Conservation (phyloP, 306 rosid species). For the Casuarina glauca region DNA sequence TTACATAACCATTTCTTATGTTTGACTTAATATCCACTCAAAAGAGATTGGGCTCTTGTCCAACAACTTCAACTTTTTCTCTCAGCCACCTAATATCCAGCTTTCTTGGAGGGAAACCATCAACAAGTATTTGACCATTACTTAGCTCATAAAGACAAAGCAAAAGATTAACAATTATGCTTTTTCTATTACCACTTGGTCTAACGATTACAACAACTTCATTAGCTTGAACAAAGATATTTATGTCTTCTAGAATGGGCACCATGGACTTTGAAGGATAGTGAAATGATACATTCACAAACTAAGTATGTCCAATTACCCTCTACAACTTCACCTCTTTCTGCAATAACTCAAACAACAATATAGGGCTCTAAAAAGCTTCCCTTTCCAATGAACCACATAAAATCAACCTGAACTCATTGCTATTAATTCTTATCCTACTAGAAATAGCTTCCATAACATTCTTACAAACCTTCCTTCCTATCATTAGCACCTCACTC, state of each 20-base stretch:
- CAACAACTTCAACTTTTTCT: slow-evolving; percentile 44
- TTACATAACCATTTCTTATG: slow-evolving; percentile 37
- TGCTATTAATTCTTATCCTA: slow-evolving; percentile 6
- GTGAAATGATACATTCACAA: slow-evolving; percentile 64
- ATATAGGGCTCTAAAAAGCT: slow-evolving; percentile 59
- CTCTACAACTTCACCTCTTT: slow-evolving; percentile 53
- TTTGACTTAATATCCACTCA: slow-evolving; percentile 48
- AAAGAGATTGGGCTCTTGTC: slow-evolving; percentile 52
- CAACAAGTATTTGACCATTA: slow-evolving; percentile 43
- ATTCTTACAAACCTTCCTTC: slow-evolving; percentile 42
- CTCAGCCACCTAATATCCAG: slow-evolving; percentile 52
- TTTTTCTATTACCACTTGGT: slow-evolving; percentile 44
- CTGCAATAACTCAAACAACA: slow-evolving; percentile 50
- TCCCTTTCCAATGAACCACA: slow-evolving; percentile 35
- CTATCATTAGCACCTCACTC: slow-evolving; percentile 54
- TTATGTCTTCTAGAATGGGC: slow-evolving; percentile 52
- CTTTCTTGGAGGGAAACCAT: slow-evolving; percentile 36
- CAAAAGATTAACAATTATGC: slow-evolving; percentile 50
- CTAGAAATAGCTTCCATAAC: slow-evolving; percentile 35
- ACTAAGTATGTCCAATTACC: slow-evolving; percentile 59
- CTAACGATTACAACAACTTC: slow-evolving; percentile 77
- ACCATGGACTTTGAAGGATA: slow-evolving; percentile 60
- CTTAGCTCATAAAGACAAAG: slow-evolving; percentile 49
- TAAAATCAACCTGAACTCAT: slow-evolving; percentile 33
- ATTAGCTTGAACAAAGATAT: slow-evolving; percentile 57